A percentile compares a stretch with the other conserved stretches of the same genome.
These are phyloP conservation scores for Hypoxylon lienhwacheense DNA, from an alignment of 495 filamentous ascomycete species.

Conservation along the genomic window DNA sequence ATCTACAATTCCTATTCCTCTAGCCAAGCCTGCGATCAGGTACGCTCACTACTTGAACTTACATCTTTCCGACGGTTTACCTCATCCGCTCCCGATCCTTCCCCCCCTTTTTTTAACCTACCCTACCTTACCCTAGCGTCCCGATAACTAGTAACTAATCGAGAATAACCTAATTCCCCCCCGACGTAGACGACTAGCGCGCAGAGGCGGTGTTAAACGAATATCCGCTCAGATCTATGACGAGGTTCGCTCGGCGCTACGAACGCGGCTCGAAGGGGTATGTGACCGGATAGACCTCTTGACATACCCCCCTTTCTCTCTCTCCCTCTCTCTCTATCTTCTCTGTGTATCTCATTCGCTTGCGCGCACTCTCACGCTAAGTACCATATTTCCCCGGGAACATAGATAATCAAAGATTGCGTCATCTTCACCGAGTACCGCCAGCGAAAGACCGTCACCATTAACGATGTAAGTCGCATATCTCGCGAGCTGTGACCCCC, in stretches of 20 bases:
- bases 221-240: constrained; percentile 73
- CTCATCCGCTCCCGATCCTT: no score
- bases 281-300: constrained; percentile 14
- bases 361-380: constrained; percentile 9
- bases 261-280: constrained; percentile 57
- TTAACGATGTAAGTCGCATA: constrained; percentile 59
- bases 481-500: no score
- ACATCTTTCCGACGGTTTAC: no score
- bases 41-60: constrained; percentile 42
- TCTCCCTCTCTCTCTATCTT: no score
- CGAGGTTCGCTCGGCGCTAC: constrained; percentile 60
- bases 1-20: constrained; percentile 19
- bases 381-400: not conserved
- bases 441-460: constrained; percentile 61
- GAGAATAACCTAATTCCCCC: no score
- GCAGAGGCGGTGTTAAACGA: constrained; percentile 76
- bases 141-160: no score
- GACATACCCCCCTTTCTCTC: not conserved
- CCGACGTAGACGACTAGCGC: constrained; percentile 79
- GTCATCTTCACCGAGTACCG: constrained; percentile 56
- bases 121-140: no score
- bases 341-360: no score
- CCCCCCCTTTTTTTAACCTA: not conserved
- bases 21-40: constrained; percentile 69
- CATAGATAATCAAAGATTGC: constrained; percentile 59